phyloP scores from a whole-genome alignment of 2,329 filamentous ascomycete genomes.

The Anisogramma anomala region DNA sequence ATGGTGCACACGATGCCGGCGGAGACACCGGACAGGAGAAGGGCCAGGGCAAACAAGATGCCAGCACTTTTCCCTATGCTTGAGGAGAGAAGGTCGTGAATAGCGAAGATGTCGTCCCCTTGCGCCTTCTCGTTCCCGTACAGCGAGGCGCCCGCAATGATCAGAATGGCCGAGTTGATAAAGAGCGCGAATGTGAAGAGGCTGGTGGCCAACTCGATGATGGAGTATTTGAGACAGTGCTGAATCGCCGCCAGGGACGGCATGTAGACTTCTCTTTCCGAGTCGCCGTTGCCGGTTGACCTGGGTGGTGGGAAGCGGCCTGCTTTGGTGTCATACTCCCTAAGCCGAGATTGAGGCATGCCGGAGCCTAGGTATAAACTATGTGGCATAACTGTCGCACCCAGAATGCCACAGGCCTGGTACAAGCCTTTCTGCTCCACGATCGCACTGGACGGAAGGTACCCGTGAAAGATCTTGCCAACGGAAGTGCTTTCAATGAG shows the following conservation, averaged over 20 bases:
- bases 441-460: constrained; percentile 48
- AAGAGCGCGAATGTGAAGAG: constrained; percentile 78
- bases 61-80: constrained; percentile 66
- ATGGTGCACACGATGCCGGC: constrained; percentile 86
- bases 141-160: constrained; percentile 68
- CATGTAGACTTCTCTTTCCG: constrained; percentile 49
- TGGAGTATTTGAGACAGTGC: constrained; percentile 62
- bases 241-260: constrained; percentile 64
- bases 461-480: constrained; percentile 52
- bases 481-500: constrained; percentile 44
- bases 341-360: constrained; percentile 55
- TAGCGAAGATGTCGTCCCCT: constrained; percentile 70
- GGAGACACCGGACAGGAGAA: constrained; percentile 68
- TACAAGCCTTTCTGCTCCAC: constrained; percentile 48
- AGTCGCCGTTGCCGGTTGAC: constrained; percentile 22
- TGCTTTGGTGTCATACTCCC: constrained; percentile 48
- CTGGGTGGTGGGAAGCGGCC: constrained; percentile 35
- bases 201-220: constrained; percentile 56
- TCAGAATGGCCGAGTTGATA: constrained; percentile 72
- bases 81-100: constrained; percentile 58
- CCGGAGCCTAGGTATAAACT: constrained; percentile 58
- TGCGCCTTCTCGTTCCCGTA: constrained; percentile 50
- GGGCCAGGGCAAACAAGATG: constrained; percentile 70
- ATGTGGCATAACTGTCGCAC: constrained; percentile 65
- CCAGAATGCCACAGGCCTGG: constrained; percentile 64